phyloP scores from a whole-genome alignment of 139 green algal genomes.

The Chlamydomonas schloesseri region DNA sequence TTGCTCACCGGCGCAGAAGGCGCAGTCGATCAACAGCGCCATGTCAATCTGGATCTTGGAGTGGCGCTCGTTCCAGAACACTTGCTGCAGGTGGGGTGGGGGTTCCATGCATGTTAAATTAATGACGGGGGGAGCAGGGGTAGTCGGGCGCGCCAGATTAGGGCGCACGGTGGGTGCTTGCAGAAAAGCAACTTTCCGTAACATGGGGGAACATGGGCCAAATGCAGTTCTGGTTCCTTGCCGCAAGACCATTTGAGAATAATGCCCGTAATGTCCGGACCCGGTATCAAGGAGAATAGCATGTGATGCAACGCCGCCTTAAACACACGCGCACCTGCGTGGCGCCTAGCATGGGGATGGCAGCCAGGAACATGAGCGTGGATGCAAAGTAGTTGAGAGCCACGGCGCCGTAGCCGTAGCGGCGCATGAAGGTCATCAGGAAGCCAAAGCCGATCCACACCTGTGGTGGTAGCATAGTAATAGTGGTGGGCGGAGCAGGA shows the following conservation, averaged over 20 bases:
- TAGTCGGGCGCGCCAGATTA: too few relatives aligned
- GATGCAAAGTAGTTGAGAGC: constrained; percentile 72
- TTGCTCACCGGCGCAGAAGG: constrained; percentile 60
- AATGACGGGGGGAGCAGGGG: too few relatives aligned
- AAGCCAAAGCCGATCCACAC: constrained; percentile 71
- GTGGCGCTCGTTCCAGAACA: constrained; percentile 35
- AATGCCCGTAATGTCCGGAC: too few relatives aligned
- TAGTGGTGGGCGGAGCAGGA: background rate
- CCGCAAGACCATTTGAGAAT: too few relatives aligned
- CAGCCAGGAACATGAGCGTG: constrained; percentile 65
- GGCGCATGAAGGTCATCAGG: constrained; percentile 68
- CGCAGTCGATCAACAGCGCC: constrained; percentile 66
- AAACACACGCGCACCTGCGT: constrained; percentile 24
- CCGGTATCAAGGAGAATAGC: too few relatives aligned
- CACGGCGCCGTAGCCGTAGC: constrained; percentile 67
- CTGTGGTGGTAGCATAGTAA: background rate
- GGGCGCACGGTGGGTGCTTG: background rate
- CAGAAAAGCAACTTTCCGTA: background rate
- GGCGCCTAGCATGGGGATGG: constrained; percentile 51
- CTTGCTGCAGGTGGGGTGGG: constrained; percentile 23
- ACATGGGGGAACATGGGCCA: background rate
- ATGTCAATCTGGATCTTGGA: constrained; percentile 65
- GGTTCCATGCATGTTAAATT: too few relatives aligned
- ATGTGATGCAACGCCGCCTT: too few relatives aligned
- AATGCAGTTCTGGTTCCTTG: too few relatives aligned